phyloP scores from a whole-genome alignment of 495 filamentous ascomycete species.

The Xylaria venustula region DNA sequence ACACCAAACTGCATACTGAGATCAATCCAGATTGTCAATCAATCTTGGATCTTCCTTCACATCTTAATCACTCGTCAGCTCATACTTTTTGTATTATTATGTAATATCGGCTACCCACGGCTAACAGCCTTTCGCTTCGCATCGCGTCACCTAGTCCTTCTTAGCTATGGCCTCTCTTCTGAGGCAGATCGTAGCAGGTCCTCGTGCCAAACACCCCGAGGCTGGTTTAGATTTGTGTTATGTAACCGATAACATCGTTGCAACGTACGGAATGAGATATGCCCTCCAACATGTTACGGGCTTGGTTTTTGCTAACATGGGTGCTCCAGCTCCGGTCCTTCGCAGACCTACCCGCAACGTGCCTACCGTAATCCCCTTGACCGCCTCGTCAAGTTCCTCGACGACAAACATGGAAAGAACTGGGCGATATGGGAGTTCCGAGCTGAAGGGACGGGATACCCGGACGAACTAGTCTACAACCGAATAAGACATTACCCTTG shows the following conservation, averaged over 20 bases:
- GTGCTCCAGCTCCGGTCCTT: conserved; percentile 65
- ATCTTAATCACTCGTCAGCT: not conserved
- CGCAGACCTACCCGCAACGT: conserved; percentile 79
- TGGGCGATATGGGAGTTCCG: conserved; percentile 98
- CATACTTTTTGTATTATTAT: not conserved
- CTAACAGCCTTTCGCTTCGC: too few species aligned
- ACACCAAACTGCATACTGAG: too few species aligned
- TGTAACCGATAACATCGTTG: conserved; percentile 75
- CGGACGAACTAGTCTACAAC: conserved; percentile 80
- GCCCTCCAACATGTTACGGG: not conserved
- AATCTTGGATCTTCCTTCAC: too few species aligned
- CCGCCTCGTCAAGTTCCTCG: conserved; percentile 78
- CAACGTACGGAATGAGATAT: conserved; percentile 43
- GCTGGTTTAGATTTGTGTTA: conserved; percentile 94
- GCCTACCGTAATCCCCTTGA: conserved; percentile 92
- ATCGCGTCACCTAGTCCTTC: too few species aligned
- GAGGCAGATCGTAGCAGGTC: conserved; percentile 66
- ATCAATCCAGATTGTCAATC: too few species aligned
- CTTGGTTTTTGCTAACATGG: not conserved
- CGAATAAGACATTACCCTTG: conserved; percentile 88
- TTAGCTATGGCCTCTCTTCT: conserved; percentile 51
- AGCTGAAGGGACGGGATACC: conserved; percentile 93
- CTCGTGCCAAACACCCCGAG: conserved; percentile 77
- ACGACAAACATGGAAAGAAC: conserved; percentile 72
- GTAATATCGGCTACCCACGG: not conserved